Conservation (phyloP, 2,329 filamentous ascomycete species). For the Colletotrichum tanaceti region DNA sequence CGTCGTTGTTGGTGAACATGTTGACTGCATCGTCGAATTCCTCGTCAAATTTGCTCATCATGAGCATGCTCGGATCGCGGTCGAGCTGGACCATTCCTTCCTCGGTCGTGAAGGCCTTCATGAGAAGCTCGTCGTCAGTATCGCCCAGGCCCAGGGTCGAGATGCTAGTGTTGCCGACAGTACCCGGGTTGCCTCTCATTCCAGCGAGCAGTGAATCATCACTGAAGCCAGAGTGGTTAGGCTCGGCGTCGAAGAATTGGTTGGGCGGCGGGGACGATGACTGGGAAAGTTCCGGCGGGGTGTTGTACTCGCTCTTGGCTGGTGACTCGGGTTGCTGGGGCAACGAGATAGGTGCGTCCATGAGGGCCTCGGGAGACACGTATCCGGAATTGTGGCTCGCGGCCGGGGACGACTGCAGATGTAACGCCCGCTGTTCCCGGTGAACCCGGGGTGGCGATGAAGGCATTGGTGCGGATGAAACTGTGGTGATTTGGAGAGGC, state of each 20-base stretch:
- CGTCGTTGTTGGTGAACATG: constrained; percentile 64
- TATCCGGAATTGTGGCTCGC: constrained; percentile 58
- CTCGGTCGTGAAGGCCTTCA: constrained; percentile 58
- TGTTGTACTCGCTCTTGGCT: constrained; percentile 67
- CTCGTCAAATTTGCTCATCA: constrained; percentile 67
- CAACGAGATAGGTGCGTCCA: constrained; percentile 48
- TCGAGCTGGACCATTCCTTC: constrained; percentile 58
- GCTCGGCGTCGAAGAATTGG: constrained; percentile 62
- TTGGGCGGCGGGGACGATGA: constrained; percentile 66
- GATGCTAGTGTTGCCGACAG: constrained; percentile 34
- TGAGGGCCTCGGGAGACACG: constrained; percentile 60
- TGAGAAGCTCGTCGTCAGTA: constrained; percentile 59
- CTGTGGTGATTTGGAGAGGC: constrained; percentile 48
- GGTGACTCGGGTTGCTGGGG: constrained; percentile 58
- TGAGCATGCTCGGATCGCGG: constrained; percentile 60
- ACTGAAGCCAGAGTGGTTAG: constrained; percentile 48
- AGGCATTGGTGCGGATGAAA: constrained; percentile 61
- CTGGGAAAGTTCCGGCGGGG: constrained; percentile 70
- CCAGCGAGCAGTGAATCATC: constrained; percentile 47
- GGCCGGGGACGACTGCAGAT: constrained; percentile 54
- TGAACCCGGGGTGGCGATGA: constrained; percentile 46
- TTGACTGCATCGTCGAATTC: constrained; percentile 61
- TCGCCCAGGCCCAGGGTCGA: constrained; percentile 49
- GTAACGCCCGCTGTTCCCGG: constrained; percentile 51
- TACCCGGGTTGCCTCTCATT: constrained; percentile 41